Base-by-base conservation (phyloP, 2,329 filamentous ascomycete species). In the Fusarium brachygibbosum region DNA sequence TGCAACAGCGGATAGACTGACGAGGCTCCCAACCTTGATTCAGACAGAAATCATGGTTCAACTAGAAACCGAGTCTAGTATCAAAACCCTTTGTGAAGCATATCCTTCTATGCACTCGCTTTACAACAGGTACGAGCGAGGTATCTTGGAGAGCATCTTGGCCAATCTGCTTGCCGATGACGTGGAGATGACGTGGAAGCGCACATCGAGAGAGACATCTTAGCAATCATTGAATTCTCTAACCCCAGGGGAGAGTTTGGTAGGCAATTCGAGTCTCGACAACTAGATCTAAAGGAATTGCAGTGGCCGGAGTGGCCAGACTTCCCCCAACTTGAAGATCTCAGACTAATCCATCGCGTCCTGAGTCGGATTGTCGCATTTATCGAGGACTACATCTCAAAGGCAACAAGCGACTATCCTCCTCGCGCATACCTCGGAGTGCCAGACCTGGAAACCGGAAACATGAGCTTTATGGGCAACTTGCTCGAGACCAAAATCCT, bases 181-280 rank as follows among this genome's bases (percentile, higher is more conserved):
- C 25, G n/a, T 28, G 12, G 5, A 5, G 23, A 19, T 12, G 48
- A 50, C 25, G n/a, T 28, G 12, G 5, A 5, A 6, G 32, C 8
- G 3, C 9, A 8, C 1, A 28, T 50, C 9, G 8, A 5, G n/a
- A 50, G 23, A 8, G 48, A 50, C 1, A 32, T 25, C 10, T 6
- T 37, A 7, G 48, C 21, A 19, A 21, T 50, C 6, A 29, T 50
- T 17, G 5, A 19, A 2, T 25, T 50, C 34, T 5, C 3, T 1
- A 11, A 8, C 5, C 8, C 5, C 7, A 2, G 6, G 2, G 12
- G 13, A 21, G 2, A 14, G 1, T 25, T 25, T 6, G 3, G 10
- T 16, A 5, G 2, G 14, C 21, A 41, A 25, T 6, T 25, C 14
- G 1, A 11, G 12, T n/a, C n/a, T n/a, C 19, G 19, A n/a, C 11